phyloP scores from a whole-genome alignment of 371 early-diverging fungal genomes.

The Mucor indicus region DNA sequence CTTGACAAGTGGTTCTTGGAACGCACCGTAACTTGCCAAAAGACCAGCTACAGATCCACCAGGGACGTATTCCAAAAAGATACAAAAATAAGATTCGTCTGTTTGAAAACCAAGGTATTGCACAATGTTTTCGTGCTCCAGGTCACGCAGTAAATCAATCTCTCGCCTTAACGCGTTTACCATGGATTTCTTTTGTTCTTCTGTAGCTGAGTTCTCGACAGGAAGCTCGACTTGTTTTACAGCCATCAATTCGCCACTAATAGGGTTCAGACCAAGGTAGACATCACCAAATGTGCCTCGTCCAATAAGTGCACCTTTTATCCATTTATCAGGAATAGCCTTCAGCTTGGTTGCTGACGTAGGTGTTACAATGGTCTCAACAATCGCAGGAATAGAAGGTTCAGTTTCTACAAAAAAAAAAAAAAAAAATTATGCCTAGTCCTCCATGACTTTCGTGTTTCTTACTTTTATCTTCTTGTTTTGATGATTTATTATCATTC shows the following conservation, averaged over 20 bases:
- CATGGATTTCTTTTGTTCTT: conserved; percentile 65
- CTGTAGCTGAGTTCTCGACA: conserved; percentile 63
- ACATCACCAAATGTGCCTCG: conserved; percentile 98
- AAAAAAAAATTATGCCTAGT: too few species aligned
- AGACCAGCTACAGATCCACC: conserved; percentile 93
- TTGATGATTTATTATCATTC: conserved; percentile 3
- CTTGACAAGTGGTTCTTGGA: conserved; percentile 80
- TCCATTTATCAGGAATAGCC: conserved; percentile 53
- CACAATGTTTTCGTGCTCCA: conserved; percentile 94
- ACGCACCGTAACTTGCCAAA: conserved; percentile 81
- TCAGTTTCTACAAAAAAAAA: not conserved
- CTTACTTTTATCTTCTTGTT: conserved; percentile 11
- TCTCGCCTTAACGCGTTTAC: conserved; percentile 88
- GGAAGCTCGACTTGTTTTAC: conserved; percentile 97
- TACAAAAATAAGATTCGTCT: conserved; percentile 80
- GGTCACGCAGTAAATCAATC: conserved; percentile 83
- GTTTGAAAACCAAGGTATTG: conserved; percentile 88
- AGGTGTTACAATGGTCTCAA: not conserved
- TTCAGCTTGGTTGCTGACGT: conserved; percentile 1
- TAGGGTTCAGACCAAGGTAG: conserved; percentile 84
- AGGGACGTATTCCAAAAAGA: conserved; percentile 97
- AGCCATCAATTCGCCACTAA: conserved; percentile 91
- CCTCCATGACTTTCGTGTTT: not conserved
- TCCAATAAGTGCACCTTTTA: conserved; percentile 91
- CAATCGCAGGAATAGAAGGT: not conserved